These are phyloP conservation scores for Hylodesmum podocarpum DNA, from an alignment of 306 rosid genomes.

Conservation along the genomic window DNA sequence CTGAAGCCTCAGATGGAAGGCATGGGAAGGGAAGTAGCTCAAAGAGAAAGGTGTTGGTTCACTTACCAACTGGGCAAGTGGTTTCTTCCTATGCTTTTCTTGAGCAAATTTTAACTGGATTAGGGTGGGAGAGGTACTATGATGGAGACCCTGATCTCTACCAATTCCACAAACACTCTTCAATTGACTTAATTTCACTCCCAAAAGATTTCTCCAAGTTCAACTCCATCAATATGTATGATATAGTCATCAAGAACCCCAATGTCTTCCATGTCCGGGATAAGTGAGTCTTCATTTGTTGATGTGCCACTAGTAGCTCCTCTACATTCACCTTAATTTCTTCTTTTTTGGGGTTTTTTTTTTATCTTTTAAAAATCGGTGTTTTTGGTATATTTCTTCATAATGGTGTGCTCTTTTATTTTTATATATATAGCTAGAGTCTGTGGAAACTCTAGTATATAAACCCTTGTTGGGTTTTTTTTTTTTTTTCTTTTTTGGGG, in stretches of 20 bases:
- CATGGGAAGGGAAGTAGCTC: slow-evolving; percentile 43
- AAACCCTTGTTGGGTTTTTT: background rate
- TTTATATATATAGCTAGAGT: slow-evolving; percentile 22
- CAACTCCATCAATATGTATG: slow-evolving; percentile 88
- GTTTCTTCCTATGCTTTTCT: slow-evolving; percentile 66
- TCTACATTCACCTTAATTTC: background rate
- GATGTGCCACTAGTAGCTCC: background rate
- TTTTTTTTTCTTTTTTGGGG: background rate
- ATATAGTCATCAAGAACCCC: slow-evolving; percentile 81
- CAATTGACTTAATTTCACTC: slow-evolving; percentile 89
- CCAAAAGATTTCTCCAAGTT: slow-evolving; percentile 78
- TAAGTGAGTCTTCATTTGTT: slow-evolving; percentile 35
- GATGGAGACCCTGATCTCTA: slow-evolving; percentile 76
- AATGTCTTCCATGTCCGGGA: slow-evolving; percentile 89
- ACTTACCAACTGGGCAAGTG: slow-evolving; percentile 65
- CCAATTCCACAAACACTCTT: slow-evolving; percentile 86
- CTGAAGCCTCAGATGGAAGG: slow-evolving; percentile 46
- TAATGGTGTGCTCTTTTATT: slow-evolving; percentile 23
- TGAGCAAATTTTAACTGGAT: slow-evolving; percentile 56
- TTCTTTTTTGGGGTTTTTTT: background rate
- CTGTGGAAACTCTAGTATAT: slow-evolving; percentile 32
- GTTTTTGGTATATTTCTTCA: background rate
- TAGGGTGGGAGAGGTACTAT: slow-evolving; percentile 98
- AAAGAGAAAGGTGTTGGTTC: slow-evolving; percentile 59
- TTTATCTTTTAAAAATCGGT: background rate